Conservation (phyloP, 163 green algal genomes). For the Scenedesmus sp. region DNA sequence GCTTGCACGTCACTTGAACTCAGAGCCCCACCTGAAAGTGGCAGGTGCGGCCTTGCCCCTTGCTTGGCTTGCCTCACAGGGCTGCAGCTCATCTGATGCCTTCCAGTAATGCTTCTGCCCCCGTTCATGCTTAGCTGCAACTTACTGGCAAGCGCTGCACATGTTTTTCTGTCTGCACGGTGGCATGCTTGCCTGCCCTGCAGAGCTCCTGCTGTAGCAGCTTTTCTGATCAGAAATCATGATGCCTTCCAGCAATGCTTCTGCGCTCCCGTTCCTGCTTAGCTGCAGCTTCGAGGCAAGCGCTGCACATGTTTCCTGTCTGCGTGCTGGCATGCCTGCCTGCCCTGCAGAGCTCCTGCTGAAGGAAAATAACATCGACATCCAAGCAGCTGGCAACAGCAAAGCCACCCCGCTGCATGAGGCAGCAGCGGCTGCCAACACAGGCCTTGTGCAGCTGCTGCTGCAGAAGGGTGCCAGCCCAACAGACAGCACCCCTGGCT, state of each 20-base stretch:
- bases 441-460: slow-evolving; percentile 5
- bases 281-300: neutral
- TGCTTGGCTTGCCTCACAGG: neutral
- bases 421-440: slow-evolving; percentile 35
- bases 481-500: neutral
- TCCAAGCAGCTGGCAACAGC: slow-evolving; percentile 3
- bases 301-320: neutral
- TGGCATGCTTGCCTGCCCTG: neutral
- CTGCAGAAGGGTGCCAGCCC: neutral
- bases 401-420: slow-evolving; percentile 38
- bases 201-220: neutral
- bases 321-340: neutral
- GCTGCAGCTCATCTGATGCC: neutral
- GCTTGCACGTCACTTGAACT: neutral
- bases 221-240: no score
- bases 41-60: slow-evolving; percentile 12
- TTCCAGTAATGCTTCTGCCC: neutral
- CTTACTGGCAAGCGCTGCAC: neutral
- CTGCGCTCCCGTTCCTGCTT: no score
- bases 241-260: neutral
- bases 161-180: neutral
- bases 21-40: neutral
- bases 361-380: slow-evolving; percentile 17
- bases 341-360: slow-evolving; percentile 40
- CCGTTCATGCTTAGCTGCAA: neutral